These are phyloP conservation scores for Glarea lozoyensis DNA, from an alignment of 495 filamentous ascomycete species.

Conservation along the genomic window DNA sequence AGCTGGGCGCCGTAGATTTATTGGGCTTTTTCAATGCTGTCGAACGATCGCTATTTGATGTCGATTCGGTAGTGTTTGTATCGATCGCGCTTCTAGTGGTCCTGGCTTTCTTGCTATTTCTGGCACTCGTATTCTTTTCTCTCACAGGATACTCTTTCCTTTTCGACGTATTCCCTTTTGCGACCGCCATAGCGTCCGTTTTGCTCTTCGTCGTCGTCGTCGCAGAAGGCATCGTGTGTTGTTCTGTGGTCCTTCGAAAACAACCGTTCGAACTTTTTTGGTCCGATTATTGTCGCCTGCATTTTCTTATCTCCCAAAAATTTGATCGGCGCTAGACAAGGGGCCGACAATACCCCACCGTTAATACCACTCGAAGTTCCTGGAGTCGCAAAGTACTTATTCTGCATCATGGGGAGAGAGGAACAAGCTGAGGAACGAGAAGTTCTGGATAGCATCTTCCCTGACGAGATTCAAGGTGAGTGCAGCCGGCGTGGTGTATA, in stretches of 20 bases:
- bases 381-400: too few species aligned
- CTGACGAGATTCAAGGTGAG: slow-evolving; percentile 88
- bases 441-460: slow-evolving; percentile 95
- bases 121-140: too few species aligned
- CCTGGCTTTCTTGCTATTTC: slow-evolving; percentile 40
- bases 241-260: too few species aligned
- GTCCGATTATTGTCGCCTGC: not conserved
- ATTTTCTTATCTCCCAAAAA: slow-evolving; percentile 2
- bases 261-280: slow-evolving; percentile 9
- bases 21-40: too few species aligned
- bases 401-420: slow-evolving; percentile 70
- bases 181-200: slow-evolving; percentile 17
- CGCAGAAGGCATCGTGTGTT: slow-evolving; percentile 22
- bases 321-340: slow-evolving; percentile 9
- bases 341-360: slow-evolving; percentile 1
- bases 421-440: slow-evolving; percentile 94
- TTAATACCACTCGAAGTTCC: not conserved
- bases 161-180: slow-evolving; percentile 18
- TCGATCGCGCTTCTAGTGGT: too few species aligned
- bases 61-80: too few species aligned
- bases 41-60: too few species aligned
- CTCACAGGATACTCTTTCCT: slow-evolving; percentile 12
- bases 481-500: not conserved
- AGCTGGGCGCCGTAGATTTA: too few species aligned
- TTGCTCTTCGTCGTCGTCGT: slow-evolving; percentile 14